A percentile compares a stretch with the other conserved stretches of the same genome.
phyloP scores from a whole-genome alignment of 441 rosid genomes.

The Theobroma grandiflorum region DNA sequence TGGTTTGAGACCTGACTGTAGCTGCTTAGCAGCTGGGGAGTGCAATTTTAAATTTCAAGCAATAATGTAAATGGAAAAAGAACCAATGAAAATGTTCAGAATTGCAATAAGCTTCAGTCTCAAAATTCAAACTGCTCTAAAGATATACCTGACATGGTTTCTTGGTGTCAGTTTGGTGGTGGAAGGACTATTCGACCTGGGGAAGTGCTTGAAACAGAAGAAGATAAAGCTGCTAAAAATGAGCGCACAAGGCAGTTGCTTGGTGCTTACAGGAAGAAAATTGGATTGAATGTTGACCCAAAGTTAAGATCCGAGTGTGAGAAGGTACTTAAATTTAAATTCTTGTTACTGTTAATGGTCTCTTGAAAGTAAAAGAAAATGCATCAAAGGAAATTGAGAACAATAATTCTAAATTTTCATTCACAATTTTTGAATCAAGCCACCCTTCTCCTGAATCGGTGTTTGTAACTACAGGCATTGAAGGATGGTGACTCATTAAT shows the following conservation, averaged over 20 bases:
- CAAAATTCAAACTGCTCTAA: too few relatives aligned
- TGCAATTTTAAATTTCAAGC: background rate
- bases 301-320: slow-evolving; percentile 80
- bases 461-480: slow-evolving; percentile 55
- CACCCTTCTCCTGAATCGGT: slow-evolving; percentile 25
- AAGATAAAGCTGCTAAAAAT: slow-evolving; percentile 77
- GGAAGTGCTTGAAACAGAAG: slow-evolving; percentile 75
- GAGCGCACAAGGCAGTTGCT: slow-evolving; percentile 64
- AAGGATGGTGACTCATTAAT: slow-evolving; percentile 75
- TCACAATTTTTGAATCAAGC: background rate
- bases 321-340: slow-evolving; percentile 50
- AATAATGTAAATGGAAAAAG: background rate
- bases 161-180: slow-evolving; percentile 74
- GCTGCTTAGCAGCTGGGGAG: background rate
- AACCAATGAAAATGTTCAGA: background rate
- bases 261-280: slow-evolving; percentile 70
- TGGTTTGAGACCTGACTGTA: slow-evolving; percentile 2
- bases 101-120: background rate
- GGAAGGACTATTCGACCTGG: slow-evolving; percentile 86
- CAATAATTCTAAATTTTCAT: background rate
- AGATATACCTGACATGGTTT: slow-evolving; percentile 27
- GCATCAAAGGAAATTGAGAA: background rate
- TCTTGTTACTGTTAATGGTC: background rate
- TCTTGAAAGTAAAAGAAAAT: background rate
- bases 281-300: slow-evolving; percentile 75